Percentiles rank a stretch among this genome's conserved stretches.
phyloP scores from a whole-genome alignment of 352 stramenopile species.

The Phytophthora pluvialis region DNA sequence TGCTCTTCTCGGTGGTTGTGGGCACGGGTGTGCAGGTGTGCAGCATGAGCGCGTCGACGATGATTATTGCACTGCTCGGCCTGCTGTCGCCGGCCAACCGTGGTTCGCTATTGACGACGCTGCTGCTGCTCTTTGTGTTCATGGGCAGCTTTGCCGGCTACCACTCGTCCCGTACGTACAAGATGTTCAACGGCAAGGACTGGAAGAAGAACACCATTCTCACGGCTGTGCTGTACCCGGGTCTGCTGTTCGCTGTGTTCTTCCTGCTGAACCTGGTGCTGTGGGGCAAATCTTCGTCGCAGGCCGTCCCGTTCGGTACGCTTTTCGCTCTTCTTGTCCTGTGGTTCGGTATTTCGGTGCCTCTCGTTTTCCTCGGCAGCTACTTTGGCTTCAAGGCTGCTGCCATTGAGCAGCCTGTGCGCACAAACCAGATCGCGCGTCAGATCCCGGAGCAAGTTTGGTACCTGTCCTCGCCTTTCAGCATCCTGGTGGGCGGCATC shows the following conservation, averaged over 20 bases:
- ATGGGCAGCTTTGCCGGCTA: slow-evolving; percentile 98
- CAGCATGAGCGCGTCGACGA: slow-evolving; percentile 94
- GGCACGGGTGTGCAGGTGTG: slow-evolving; percentile 97
- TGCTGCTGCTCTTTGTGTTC: slow-evolving; percentile 98
- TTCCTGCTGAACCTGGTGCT: slow-evolving; percentile 97
- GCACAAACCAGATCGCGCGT: slow-evolving; percentile 91
- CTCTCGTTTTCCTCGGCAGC: slow-evolving; percentile 98
- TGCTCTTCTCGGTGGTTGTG: slow-evolving; percentile 96
- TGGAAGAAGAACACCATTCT: slow-evolving; percentile 98
- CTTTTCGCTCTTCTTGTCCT: slow-evolving; percentile 97
- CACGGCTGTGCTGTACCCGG: slow-evolving; percentile 95
- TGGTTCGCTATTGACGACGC: slow-evolving; percentile 94
- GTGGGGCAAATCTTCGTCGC: slow-evolving; percentile 85
- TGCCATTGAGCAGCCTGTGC: slow-evolving; percentile 89
- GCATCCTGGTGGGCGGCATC: slow-evolving; percentile 96
- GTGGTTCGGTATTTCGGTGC: slow-evolving; percentile 98
- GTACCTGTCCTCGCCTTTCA: slow-evolving; percentile 96
- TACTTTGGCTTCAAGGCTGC: slow-evolving; percentile 96
- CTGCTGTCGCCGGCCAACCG: slow-evolving; percentile 98
- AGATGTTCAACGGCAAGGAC: slow-evolving; percentile 98
- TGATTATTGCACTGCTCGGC: slow-evolving; percentile 95
- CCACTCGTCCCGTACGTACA: slow-evolving; percentile 96
- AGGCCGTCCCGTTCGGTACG: slow-evolving; percentile 96
- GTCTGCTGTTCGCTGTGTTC: slow-evolving; percentile 94
- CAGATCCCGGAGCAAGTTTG: slow-evolving; percentile 95